phyloP scores from a whole-genome alignment of 2,329 filamentous ascomycete species.

The Calonectria pseudoreteaudii region DNA sequence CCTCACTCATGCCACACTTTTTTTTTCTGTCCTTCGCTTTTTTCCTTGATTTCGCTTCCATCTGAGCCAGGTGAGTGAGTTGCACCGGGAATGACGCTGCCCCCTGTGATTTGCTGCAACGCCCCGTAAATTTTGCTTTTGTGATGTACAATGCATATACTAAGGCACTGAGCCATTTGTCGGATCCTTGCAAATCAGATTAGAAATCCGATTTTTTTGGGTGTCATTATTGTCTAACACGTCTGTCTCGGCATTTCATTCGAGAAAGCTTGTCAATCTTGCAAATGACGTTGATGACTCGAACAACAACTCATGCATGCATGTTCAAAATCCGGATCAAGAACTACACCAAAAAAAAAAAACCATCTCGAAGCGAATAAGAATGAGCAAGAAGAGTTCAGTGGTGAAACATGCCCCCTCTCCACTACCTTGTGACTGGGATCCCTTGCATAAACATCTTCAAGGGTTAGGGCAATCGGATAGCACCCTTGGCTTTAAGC shows the following conservation, averaged over 20 bases:
- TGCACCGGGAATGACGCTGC: background rate
- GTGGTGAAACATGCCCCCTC: background rate
- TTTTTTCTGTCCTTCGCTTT: background rate
- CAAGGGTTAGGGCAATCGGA: background rate
- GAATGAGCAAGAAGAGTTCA: background rate
- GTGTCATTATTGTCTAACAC: background rate
- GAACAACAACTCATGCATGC: background rate
- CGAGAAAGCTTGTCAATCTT: background rate
- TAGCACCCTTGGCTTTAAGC: background rate
- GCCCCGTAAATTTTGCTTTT: background rate
- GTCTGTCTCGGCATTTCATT: background rate
- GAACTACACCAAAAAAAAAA: background rate
- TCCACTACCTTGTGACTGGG: background rate
- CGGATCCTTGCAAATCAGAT: background rate
- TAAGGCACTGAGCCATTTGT: background rate
- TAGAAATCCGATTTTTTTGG: background rate
- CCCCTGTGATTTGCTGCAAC: background rate
- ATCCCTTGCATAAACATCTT: background rate
- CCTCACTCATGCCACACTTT: background rate
- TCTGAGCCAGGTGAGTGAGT: background rate
- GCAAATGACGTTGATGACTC: background rate
- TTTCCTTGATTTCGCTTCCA: background rate
- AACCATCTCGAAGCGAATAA: background rate
- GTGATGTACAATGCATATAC: background rate
- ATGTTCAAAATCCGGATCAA: background rate